phyloP scores from a whole-genome alignment of 495 filamentous ascomycete genomes.

The Aeminium ludgeri region DNA sequence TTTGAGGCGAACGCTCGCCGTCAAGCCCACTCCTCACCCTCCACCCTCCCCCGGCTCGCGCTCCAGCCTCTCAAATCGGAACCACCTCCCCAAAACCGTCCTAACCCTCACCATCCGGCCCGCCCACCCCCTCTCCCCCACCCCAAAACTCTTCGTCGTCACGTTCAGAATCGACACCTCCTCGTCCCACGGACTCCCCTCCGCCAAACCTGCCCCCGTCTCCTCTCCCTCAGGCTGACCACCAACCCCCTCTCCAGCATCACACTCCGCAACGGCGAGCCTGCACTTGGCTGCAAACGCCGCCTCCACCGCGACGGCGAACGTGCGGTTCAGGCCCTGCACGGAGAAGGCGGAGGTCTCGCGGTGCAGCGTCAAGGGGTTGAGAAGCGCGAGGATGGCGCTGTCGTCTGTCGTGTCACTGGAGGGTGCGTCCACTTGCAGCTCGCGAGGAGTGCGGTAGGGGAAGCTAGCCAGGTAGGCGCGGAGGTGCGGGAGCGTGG shows the following conservation, averaged over 20 bases:
- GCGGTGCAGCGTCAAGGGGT: conserved; percentile 50
- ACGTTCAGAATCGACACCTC: conserved; percentile 27
- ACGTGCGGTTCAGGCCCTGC: conserved; percentile 58
- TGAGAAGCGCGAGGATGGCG: conserved; percentile 42
- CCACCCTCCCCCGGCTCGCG: too few relatives aligned
- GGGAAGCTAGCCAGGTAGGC: conserved; percentile 49
- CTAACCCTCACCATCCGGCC: conserved; percentile 51
- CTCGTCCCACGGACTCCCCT: conserved; percentile 23
- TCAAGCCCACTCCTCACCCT: neutral
- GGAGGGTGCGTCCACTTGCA: neutral
- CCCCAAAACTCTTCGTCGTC: conserved; percentile 25
- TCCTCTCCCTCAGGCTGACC: conserved; percentile 21
- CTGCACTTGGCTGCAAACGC: conserved; percentile 21
- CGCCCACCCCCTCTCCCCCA: conserved; percentile 41
- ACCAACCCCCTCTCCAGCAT: neutral
- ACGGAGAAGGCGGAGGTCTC: conserved; percentile 65
- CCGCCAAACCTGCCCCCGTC: conserved; percentile 19
- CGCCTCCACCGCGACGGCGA: conserved; percentile 50
- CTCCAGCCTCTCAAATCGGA: conserved; percentile 32
- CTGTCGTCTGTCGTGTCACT: conserved; percentile 3
- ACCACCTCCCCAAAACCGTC: conserved; percentile 56
- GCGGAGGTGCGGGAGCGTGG: conserved; percentile 58
- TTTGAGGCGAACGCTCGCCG: too few relatives aligned
- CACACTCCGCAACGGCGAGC: conserved; percentile 21
- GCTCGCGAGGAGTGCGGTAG: conserved; percentile 1